phyloP scores from a whole-genome alignment of 345 rosid species.

The Ricinus communis region DNA sequence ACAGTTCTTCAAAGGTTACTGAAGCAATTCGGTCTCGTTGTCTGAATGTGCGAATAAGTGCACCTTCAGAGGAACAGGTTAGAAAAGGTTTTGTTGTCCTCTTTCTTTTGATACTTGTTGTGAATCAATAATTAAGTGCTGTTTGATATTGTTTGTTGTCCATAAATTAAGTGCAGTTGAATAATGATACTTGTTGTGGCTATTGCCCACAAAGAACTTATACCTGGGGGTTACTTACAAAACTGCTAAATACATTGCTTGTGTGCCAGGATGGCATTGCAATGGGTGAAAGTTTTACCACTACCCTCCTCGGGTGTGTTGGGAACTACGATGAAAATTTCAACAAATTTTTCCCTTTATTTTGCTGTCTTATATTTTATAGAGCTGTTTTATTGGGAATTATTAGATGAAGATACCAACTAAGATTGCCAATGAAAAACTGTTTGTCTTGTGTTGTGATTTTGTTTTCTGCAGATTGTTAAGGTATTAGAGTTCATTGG shows the following conservation, averaged over 20 bases:
- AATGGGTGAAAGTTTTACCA: background rate
- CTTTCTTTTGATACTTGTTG: background rate
- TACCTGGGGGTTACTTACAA: too few species aligned
- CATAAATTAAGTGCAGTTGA: too few species aligned
- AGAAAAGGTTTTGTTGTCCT: constrained; percentile 20
- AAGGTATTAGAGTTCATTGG: constrained; percentile 80
- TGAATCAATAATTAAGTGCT: background rate
- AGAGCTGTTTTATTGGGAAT: background rate
- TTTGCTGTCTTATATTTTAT: background rate
- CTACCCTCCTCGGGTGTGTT: background rate
- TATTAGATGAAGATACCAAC: background rate
- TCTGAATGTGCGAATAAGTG: constrained; percentile 78
- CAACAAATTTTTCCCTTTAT: background rate
- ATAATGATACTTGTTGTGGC: background rate
- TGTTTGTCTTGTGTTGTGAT: background rate
- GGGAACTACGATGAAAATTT: background rate
- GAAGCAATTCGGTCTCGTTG: constrained; percentile 99
- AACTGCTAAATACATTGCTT: background rate
- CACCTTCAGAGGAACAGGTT: constrained; percentile 94
- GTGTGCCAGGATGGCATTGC: background rate
- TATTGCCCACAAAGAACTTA: background rate
- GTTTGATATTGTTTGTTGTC: background rate
- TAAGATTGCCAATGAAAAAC: background rate
- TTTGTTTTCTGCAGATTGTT: constrained; percentile 51
- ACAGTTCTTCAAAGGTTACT: constrained; percentile 91